Percentiles rank a stretch among this genome's conserved stretches.
Evolutionary conservation across 352 stramenopile species (phyloP).

Genomic region (Blastocystis sp.): DNA sequence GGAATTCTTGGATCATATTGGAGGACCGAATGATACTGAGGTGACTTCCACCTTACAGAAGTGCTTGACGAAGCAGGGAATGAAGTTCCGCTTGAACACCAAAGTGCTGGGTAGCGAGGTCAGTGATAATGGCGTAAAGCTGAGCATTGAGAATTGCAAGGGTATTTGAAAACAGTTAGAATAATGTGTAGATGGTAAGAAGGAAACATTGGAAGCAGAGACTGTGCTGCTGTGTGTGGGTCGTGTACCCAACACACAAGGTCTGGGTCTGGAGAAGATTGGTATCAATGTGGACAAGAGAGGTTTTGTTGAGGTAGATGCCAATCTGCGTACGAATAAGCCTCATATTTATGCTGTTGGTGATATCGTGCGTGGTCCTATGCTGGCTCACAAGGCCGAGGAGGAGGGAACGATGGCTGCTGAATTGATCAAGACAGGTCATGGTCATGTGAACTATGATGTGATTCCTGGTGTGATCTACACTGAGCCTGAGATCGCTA

Average conservation of each 20-base stretch:
- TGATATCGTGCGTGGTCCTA: slow-evolving; percentile 91
- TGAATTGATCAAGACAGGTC: slow-evolving; percentile 89
- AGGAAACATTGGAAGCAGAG: slow-evolving; percentile 73
- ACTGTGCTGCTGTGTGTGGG: slow-evolving; percentile 78
- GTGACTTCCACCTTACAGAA: slow-evolving; percentile 90
- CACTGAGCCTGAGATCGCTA: slow-evolving; percentile 80
- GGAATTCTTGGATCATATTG: slow-evolving; percentile 91
- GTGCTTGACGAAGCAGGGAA: slow-evolving; percentile 93
- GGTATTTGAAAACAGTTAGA: slow-evolving; percentile 69
- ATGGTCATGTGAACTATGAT: slow-evolving; percentile 97
- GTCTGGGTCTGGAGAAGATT: slow-evolving; percentile 88
- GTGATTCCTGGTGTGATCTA: slow-evolving; percentile 92
- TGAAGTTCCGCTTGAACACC: slow-evolving; percentile 92
- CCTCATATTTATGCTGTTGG: slow-evolving; percentile 88
- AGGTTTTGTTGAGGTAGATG: slow-evolving; percentile 89
- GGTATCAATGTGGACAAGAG: slow-evolving; percentile 89
- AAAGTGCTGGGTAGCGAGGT: slow-evolving; percentile 85
- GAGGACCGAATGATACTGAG: slow-evolving; percentile 75
- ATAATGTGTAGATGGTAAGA: slow-evolving; percentile 65
- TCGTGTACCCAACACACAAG: slow-evolving; percentile 85
- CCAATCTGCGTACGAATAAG: slow-evolving; percentile 89
- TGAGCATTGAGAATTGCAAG: slow-evolving; percentile 83
- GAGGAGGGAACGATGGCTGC: slow-evolving; percentile 94
- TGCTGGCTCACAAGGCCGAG: slow-evolving; percentile 98
- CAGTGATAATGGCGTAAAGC: slow-evolving; percentile 79